Conservation (phyloP, 169 alveolate genomes). For the Eimeria maxima region DNA sequence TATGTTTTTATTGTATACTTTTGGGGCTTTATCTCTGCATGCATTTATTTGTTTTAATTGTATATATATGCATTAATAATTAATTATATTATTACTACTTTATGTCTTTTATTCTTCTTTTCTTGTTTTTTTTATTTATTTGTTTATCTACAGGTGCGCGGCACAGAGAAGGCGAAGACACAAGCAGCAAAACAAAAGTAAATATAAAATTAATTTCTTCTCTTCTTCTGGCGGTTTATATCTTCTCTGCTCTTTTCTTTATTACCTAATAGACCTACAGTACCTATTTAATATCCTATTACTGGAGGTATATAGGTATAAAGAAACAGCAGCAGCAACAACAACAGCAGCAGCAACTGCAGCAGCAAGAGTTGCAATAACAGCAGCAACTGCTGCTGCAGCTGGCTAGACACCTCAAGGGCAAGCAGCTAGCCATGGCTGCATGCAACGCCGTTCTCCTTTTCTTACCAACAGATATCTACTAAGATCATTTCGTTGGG, state of each 20-base stretch:
- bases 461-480: slow-evolving; percentile 10
- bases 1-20: too few relatives aligned
- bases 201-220: neutral
- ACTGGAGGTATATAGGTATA: neutral
- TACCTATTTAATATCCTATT: neutral
- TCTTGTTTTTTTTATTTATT: neutral
- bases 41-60: too few relatives aligned
- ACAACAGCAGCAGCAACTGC: neutral
- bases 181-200: slow-evolving; percentile 60
- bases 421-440: neutral
- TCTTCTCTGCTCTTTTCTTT: neutral
- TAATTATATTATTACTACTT: neutral
- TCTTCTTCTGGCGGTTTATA: neutral
- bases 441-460: neutral
- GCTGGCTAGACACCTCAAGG: neutral
- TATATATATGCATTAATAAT: neutral
- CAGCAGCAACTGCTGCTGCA: neutral
- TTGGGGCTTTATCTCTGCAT: neutral
- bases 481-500: neutral
- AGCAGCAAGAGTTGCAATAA: neutral
- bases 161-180: slow-evolving; percentile 84
- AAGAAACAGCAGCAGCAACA: neutral
- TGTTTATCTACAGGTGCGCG: slow-evolving; percentile 74
- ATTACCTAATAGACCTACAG: neutral
- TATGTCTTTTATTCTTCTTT: too few relatives aligned